phyloP scores from a whole-genome alignment of 2,329 filamentous ascomycete genomes.

The Fusarium goolgardi region DNA sequence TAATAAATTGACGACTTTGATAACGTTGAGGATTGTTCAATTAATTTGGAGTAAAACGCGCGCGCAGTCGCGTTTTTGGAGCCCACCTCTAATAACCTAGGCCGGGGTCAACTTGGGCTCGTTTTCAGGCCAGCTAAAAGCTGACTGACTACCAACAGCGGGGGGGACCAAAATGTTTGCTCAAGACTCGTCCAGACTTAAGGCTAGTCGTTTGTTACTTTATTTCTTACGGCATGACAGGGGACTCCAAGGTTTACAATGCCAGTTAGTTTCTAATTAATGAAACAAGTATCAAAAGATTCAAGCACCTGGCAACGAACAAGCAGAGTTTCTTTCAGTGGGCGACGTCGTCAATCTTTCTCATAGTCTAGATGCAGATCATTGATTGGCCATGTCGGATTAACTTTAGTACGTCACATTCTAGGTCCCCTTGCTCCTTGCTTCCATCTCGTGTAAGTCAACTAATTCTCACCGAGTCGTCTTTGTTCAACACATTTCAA shows the following conservation, averaged over 20 bases:
- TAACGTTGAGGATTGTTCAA: constrained; percentile 21
- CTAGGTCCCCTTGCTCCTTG: background rate
- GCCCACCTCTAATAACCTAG: background rate
- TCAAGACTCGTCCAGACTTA: background rate
- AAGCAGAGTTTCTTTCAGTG: constrained; percentile 1
- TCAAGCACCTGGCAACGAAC: background rate
- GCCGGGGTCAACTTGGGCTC: constrained; percentile 30
- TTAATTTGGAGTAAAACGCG: constrained; percentile 39
- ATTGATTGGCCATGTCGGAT: constrained; percentile 28
- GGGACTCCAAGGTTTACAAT: background rate
- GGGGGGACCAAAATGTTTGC: background rate
- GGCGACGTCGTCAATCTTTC: constrained; percentile 4
- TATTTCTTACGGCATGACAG: background rate
- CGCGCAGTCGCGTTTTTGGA: constrained; percentile 43
- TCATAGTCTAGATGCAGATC: background rate
- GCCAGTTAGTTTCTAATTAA: background rate
- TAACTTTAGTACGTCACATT: constrained; percentile 32
- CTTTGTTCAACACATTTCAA: constrained; percentile 31
- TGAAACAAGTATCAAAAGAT: background rate
- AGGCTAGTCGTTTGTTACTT: background rate
- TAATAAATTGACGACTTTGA: constrained; percentile 20
- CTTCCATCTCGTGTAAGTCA: constrained; percentile 33
- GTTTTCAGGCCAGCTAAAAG: background rate
- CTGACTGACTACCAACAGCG: background rate
- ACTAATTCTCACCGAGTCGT: constrained; percentile 34